These are phyloP conservation scores for Escovopsis sp. DNA, from an alignment of 2,329 filamentous ascomycete species.

Conservation along the genomic window DNA sequence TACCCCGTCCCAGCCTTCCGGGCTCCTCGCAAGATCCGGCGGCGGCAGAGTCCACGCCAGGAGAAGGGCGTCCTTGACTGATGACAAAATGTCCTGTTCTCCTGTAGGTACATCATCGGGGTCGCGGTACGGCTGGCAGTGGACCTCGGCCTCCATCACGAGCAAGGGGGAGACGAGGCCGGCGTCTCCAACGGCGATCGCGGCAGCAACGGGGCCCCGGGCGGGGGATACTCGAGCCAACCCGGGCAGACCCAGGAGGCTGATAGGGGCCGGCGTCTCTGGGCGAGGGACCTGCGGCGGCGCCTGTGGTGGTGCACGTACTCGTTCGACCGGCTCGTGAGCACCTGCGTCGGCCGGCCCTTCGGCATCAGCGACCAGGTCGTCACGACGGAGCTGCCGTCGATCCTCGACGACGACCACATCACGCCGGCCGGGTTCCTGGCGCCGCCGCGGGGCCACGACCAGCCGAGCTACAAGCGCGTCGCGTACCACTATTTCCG, in stretches of 20 bases:
- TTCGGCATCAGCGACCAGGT: constrained; percentile 95
- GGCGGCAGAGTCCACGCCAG: too few relatives aligned
- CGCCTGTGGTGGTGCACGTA: constrained; percentile 97
- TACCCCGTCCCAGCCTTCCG: too few relatives aligned
- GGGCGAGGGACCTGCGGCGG: constrained; percentile 71
- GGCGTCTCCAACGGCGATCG: constrained; percentile 27
- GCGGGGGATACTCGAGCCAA: constrained; percentile 8
- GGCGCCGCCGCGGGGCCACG: constrained; percentile 39
- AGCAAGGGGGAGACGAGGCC: constrained; percentile 60
- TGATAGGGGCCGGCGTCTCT: constrained; percentile 58
- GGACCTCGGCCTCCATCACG: constrained; percentile 83
- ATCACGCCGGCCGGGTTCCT: constrained; percentile 70
- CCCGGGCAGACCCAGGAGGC: constrained; percentile 7
- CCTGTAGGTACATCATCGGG: constrained; percentile 67
- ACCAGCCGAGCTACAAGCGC: constrained; percentile 70
- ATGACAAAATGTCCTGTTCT: neutral
- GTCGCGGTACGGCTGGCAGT: constrained; percentile 83
- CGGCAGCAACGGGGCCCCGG: constrained; percentile 14
- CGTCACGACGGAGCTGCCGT: constrained; percentile 90
- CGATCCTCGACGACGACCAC: constrained; percentile 70
- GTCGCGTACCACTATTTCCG: constrained; percentile 89
- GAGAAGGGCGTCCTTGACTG: neutral
- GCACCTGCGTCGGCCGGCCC: constrained; percentile 81
- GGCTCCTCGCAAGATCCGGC: too few relatives aligned
- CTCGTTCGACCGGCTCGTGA: constrained; percentile 85